Evolutionary conservation across 225 moss, liverwort and hornwort genomes (phyloP).

Genomic region (Anthoceros angustus): DNA sequence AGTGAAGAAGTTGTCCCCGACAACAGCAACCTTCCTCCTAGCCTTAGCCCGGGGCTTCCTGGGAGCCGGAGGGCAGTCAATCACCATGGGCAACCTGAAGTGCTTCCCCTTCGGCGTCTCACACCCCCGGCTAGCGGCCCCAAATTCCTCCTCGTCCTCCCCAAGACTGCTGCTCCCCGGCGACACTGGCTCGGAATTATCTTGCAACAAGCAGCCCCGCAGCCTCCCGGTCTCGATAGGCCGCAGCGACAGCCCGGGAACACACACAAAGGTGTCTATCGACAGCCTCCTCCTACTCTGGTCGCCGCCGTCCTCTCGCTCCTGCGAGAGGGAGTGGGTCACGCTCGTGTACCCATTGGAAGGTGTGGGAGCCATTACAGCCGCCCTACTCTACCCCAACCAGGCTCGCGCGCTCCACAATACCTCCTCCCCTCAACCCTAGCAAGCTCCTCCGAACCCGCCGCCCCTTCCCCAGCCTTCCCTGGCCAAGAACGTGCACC

Average conservation of each 20-base stretch:
- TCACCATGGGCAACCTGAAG: slow-evolving; percentile 7
- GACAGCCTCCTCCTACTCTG: background rate
- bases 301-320: background rate
- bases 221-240: background rate
- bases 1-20: background rate
- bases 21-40: slow-evolving; percentile 8
- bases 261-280: background rate
- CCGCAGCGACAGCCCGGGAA: background rate
- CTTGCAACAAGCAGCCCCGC: background rate
- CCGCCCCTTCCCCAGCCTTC: background rate
- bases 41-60: slow-evolving; percentile 12
- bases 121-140: slow-evolving; percentile 6
- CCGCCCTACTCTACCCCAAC: background rate
- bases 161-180: background rate
- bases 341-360: background rate
- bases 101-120: slow-evolving; percentile 13
- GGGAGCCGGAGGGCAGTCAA: slow-evolving; percentile 7
- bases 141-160: slow-evolving; percentile 9
- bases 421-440: background rate
- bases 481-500: background rate
- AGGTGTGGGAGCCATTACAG: background rate
- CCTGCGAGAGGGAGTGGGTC: background rate
- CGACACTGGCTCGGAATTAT: background rate
- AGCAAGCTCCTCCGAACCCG: background rate
- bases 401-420: background rate